These are phyloP conservation scores for Diaporthe australafricana DNA, from an alignment of 2,329 filamentous ascomycete genomes.

Conservation along the genomic window DNA sequence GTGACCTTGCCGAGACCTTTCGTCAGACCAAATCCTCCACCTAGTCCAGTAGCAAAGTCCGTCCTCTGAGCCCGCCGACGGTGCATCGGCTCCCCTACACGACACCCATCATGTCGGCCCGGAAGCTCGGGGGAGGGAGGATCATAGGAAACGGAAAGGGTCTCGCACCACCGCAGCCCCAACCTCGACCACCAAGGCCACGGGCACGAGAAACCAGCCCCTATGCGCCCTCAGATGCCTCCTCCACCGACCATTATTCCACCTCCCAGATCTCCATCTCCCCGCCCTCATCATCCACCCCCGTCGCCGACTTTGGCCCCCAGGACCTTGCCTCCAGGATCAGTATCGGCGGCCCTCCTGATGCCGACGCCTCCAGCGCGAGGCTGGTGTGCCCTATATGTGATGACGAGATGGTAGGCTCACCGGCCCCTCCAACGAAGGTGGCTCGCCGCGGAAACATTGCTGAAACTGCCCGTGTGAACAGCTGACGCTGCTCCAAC, in stretches of 20 bases:
- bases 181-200: constrained; percentile 41
- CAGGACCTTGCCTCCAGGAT: constrained; percentile 88
- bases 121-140: constrained; percentile 92
- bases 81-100: constrained; percentile 16
- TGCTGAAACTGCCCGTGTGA: constrained; percentile 31
- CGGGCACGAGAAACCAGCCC: constrained; percentile 57
- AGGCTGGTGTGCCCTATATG: constrained; percentile 96
- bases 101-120: constrained; percentile 75
- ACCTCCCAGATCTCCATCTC: constrained; percentile 66
- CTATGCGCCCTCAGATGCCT: constrained; percentile 67
- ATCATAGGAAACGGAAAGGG: constrained; percentile 89
- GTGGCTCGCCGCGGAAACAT: background rate
- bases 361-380: constrained; percentile 68
- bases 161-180: constrained; percentile 72
- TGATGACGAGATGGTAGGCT: constrained; percentile 90
- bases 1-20: constrained; percentile 17
- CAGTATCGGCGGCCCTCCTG: constrained; percentile 69
- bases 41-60: background rate
- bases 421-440: background rate
- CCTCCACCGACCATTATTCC: constrained; percentile 82
- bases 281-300: constrained; percentile 67
- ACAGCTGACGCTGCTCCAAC: constrained; percentile 89
- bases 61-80: constrained; percentile 25
- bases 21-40: background rate
- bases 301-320: constrained; percentile 71